Base-by-base conservation (phyloP, 2,329 filamentous ascomycete species). In the Fusarium dimerum region DNA sequence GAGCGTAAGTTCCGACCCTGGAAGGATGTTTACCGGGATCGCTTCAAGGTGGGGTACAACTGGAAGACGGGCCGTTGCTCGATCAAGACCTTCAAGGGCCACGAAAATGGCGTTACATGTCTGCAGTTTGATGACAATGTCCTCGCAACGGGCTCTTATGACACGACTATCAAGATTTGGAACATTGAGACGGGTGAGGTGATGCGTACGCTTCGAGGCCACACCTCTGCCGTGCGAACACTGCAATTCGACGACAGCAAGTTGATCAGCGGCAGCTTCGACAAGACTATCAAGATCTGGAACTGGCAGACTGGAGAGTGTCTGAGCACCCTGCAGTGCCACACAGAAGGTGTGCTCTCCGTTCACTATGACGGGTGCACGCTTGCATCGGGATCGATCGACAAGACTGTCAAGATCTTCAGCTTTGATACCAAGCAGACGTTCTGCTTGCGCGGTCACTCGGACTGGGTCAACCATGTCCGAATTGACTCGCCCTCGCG, bases 1-100 rank as follows among this genome's bases (percentile, higher is more conserved):
- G 76, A 79, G 53, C 78, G 76, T 26, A 80, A 78, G 56, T 80
- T 80, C 46, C 75, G 91, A 30, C 92, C 69, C 2, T 99, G 94
- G 94, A 99, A 99, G 72, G 92, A 96, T 55, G 90, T 99, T 1
- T 99, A 99, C 76, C 89, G 91, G 58, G 93, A 97, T 70, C 85
- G 90, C 15, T 97, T 93, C 79, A 94, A 93, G 70, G 92, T 99
- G 44, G 93, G 94, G 47, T 94, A 88, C 54, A 97, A 97, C 70
- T 99, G 94, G 94, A 96, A 96, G 70, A 92, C 96, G 59, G 93
- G 94, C 5, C 86, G 93, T 38, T 97, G 88, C 73, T 87, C 87
- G 7, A 88, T 90, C 61, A 92, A 88, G 67, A 84, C 89, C 12
- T 91, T 99, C 71, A 87, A 87, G 62, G 93, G 92, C 2, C 79